These are phyloP conservation scores for Amphirosellinia nigrospora DNA, from an alignment of 495 filamentous ascomycete species.

Conservation along the genomic window DNA sequence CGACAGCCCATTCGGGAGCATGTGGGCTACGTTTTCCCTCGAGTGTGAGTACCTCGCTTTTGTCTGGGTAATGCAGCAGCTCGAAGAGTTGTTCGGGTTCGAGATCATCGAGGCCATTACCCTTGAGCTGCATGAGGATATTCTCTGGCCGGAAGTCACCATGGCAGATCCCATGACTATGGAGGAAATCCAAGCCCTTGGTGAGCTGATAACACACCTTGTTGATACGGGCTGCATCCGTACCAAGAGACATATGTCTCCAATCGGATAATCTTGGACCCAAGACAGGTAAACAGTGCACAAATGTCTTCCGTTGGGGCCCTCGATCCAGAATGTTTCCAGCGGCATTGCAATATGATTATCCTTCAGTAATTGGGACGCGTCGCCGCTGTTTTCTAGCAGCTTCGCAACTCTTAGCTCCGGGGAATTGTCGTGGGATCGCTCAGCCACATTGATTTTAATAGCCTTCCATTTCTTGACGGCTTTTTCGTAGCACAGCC, in stretches of 20 bases:
- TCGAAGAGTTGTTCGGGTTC: slow-evolving; percentile 21
- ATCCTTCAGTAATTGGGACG: not conserved
- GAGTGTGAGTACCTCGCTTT: not conserved
- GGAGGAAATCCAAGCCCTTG: slow-evolving; percentile 28
- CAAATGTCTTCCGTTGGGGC: slow-evolving; percentile 21
- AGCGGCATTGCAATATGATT: slow-evolving; percentile 8
- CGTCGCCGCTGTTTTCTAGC: not conserved
- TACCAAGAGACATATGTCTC: not conserved
- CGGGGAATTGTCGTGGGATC: not conserved
- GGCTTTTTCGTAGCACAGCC: slow-evolving; percentile 24
- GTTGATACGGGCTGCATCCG: slow-evolving; percentile 27
- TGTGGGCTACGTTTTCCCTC: not conserved
- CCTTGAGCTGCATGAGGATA: slow-evolving; percentile 30
- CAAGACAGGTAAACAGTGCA: slow-evolving; percentile 30
- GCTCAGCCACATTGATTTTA: slow-evolving; percentile 15
- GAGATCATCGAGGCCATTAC: slow-evolving; percentile 30
- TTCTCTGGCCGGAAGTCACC: slow-evolving; percentile 37
- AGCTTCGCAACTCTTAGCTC: slow-evolving; percentile 8
- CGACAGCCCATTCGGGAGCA: slow-evolving; percentile 30
- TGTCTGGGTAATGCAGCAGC: not conserved
- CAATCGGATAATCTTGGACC: slow-evolving; percentile 14
- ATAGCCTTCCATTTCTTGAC: slow-evolving; percentile 21
- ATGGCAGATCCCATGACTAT: slow-evolving; percentile 31
- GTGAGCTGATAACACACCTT: slow-evolving; percentile 36
- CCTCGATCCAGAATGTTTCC: slow-evolving; percentile 19